Evolutionary conservation across 2,329 filamentous ascomycete species (phyloP), one percentile per base, ranked within the genome.

Genomic region (Didymosphaeria variabile): DNA sequence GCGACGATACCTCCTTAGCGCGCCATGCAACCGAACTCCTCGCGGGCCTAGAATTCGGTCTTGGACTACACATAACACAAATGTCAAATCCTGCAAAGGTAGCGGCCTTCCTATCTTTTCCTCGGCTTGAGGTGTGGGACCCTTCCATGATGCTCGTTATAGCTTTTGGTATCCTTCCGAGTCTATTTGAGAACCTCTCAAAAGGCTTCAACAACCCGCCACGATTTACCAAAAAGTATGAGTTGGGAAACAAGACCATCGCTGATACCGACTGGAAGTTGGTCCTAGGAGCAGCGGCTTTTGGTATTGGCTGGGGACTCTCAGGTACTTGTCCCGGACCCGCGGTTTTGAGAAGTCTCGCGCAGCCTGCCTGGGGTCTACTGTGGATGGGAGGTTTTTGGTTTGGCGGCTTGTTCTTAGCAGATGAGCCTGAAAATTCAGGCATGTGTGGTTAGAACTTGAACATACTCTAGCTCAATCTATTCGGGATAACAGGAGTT

Each of bases 81-180:
- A 85, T 86, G 84, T 79, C 83, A 0, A 75, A 82, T 31, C 79
- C 84, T 0, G 73, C 75, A 0, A 86, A 86, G 67, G 82, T 86
- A 1, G 70, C 83, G 17, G 75, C 82, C 0, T 86, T 86, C 70
- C 83, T 86, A 52, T 74, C 79, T 19, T 79, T 81, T 7, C 79
- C 83, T 7, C 66, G 73, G 2, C 69, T 79, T 36, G 59, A 74
- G 9, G 76, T 75, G 4, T 84, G 83, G 70, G 84, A 86, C 67
- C 84, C 84, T 0, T 85, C 83, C 0, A 74, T 86, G 26, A 77
- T 73, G 0, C 71, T 85, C 23, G 74, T 86, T 1, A 79, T 85
- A 13, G 57, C 84, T 21, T 84, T 85, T 64, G 84, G 79, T 2
- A 79, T 86, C 5, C 67, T 83, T 0, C 84, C 84, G 2, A 82